Base-by-base conservation (phyloP, 1,284 basidiomycete genomes). In the Trichosporon ovoides region DNA sequence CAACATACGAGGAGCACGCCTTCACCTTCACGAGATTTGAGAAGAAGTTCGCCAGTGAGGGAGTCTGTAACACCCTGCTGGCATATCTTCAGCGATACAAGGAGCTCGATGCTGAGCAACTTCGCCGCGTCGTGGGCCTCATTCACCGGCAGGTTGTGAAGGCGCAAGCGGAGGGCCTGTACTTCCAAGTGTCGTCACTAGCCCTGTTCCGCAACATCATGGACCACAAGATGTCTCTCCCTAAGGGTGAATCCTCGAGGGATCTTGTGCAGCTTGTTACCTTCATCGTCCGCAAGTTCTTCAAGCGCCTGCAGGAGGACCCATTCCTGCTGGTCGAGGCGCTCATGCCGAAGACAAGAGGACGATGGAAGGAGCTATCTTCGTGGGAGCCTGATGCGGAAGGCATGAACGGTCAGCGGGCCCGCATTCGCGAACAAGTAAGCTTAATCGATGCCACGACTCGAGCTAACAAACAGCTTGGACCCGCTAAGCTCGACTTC, bases 1-100 rank as follows among this genome's bases (percentile, higher is more conserved):
- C 86, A 20, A 80, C 83, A 35, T 83, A 88, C 57, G 81, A 83
- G 52, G 93, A 96, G 71, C 91, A 89, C 38, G 83, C 87, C 72
- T 94, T 95, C 77, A 88, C 88, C 0, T 92, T 97, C 71, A 86
- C 91, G 62, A 83, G 85, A 18, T 94, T 91, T 65, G 89, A 96
- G 76, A 81, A 83, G 81, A 87, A 86, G 82, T 94, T 96, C 67
- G 91, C 90, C 0, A 82, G 87, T 66, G 82, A 90, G 53, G 85
- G 89, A 43, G 85, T 96, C 58, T 86, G 88, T 7, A 82, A 86
- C 61, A 92, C 92, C 1, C 83, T 93, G 46, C 74, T 97, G 51
- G 78, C 83, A 37, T 95, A 94, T 71, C 81, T 96, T 18, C 80
- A 83, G 28, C 83, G 89, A 9, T 94, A 89, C 80, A 84, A 84